A percentile compares a stretch with the other conserved stretches of the same genome.
Conservation (phyloP, 208 protist genomes). For the Leishmania martiniquensis region DNA sequence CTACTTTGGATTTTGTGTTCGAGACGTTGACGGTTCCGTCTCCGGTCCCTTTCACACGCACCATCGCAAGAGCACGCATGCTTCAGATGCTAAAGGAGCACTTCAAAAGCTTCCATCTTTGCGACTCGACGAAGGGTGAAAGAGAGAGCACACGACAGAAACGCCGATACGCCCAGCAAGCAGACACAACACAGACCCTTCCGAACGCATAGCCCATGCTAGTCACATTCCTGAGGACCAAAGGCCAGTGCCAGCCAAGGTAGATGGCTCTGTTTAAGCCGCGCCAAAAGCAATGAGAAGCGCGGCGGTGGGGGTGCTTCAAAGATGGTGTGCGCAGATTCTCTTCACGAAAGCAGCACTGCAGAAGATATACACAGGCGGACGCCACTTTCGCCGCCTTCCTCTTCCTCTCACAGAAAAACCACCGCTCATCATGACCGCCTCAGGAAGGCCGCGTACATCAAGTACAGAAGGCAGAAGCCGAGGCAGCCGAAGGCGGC, state of each 20-base stretch:
- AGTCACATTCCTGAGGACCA: not conserved
- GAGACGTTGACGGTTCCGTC: not conserved
- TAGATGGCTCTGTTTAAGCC: not conserved
- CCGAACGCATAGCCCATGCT: not conserved
- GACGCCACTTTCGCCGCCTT: not conserved
- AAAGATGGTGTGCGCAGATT: not conserved
- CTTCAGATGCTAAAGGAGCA: no score
- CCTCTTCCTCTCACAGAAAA: not conserved
- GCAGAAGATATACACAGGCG: not conserved
- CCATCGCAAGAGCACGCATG: not conserved
- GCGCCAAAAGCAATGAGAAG: not conserved
- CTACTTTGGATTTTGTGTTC: not conserved
- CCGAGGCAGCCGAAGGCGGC: slow-evolving; percentile 36
- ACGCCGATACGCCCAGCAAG: no score
- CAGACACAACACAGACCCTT: not conserved
- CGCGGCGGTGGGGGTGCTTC: not conserved
- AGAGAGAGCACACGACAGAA: no score
- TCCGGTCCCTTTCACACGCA: not conserved
- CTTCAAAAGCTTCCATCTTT: no score
- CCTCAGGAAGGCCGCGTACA: slow-evolving; percentile 30
- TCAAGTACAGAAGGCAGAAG: slow-evolving; percentile 45
- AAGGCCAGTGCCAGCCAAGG: not conserved
- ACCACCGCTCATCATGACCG: not conserved
- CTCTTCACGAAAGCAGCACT: not conserved
- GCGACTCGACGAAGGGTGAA: not conserved